phyloP scores from a whole-genome alignment of 805 yeast genomes.

The Cyberlindnera sargentensis region DNA sequence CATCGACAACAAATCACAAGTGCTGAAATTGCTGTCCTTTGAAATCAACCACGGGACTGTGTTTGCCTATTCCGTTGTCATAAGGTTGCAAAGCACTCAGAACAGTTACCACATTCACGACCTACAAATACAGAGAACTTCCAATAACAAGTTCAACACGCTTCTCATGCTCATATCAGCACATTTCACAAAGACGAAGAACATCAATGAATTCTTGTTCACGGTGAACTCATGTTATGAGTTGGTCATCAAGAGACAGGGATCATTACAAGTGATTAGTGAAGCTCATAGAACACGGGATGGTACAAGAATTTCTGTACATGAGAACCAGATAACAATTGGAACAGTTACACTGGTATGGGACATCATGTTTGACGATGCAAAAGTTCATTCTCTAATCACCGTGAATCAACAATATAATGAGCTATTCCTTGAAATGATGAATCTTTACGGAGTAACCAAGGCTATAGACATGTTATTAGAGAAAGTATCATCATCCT shows the following conservation, averaged over 20 bases:
- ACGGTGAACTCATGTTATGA: slow-evolving; percentile 15
- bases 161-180: slow-evolving; percentile 6
- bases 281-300: not conserved
- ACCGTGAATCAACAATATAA: slow-evolving; percentile 10
- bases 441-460: slow-evolving; percentile 9
- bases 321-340: not conserved
- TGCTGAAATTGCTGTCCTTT: slow-evolving; percentile 18
- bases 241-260: slow-evolving; percentile 8
- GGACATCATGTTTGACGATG: slow-evolving; percentile 11
- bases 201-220: slow-evolving; percentile 18
- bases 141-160: slow-evolving; percentile 20
- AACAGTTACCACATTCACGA: slow-evolving; percentile 10
- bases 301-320: not conserved
- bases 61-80: slow-evolving; percentile 10
- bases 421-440: slow-evolving; percentile 9
- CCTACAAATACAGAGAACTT: slow-evolving; percentile 8
- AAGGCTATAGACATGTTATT: slow-evolving; percentile 6
- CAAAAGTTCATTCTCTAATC: slow-evolving; percentile 5
- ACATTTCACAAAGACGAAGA: slow-evolving; percentile 7
- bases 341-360: slow-evolving; percentile 3
- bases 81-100: slow-evolving; percentile 9
- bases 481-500: not conserved
- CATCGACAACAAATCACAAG: slow-evolving; percentile 3
- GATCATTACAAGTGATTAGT: slow-evolving; percentile 4
- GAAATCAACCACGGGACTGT: slow-evolving; percentile 5